Base-by-base conservation (phyloP, 345 rosid species). In the Linum lewisii region DNA sequence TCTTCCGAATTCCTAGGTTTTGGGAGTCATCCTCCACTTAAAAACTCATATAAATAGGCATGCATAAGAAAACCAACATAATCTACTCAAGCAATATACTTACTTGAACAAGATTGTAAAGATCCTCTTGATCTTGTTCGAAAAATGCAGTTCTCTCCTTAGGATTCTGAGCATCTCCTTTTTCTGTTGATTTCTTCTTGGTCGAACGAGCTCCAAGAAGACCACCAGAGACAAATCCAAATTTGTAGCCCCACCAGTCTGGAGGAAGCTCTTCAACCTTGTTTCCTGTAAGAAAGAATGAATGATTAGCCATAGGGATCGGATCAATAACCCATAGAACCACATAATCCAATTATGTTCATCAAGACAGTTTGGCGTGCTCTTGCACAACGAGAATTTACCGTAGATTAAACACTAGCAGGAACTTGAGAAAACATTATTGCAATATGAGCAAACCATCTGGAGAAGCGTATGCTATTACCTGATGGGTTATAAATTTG, bases 121-220 rank as follows among this genome's bases (percentile, higher is more conserved):
- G 95, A 76, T 87, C 87, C 87, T 89, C 99, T 78, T 93, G 99
- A 76, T 90, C 99, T 57, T 90, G 84, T 81, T 93, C 99, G 60
- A 61, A 73, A 71, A 93, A 93, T 51, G 72, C 77, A 64, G 70
- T 77, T 68, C 99, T 87, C 79, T 74, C 65, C 15, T 60, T 65
- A 63, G 29, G 20, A 20, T 69, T 68, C 25, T 65, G 64, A 68
- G 73, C 51, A 51, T 72, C 74, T 61, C 73, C 77, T 34, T 60
- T 62, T 26, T 62, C 64, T 18, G 15, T 61, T 54, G 75, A 72
- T 66, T 80, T 90, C 78, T 65, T 87, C 65, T 71, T 77, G 16
- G 61, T 75, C 23, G 83, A 71, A 58, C 61, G 62, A 51, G 91
- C 85, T 59, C 99, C 99, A 70, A 93, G 97, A 67, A 84, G 81